phyloP scores from a whole-genome alignment of 2,329 filamentous ascomycete genomes.

The Cercospora sp. region DNA sequence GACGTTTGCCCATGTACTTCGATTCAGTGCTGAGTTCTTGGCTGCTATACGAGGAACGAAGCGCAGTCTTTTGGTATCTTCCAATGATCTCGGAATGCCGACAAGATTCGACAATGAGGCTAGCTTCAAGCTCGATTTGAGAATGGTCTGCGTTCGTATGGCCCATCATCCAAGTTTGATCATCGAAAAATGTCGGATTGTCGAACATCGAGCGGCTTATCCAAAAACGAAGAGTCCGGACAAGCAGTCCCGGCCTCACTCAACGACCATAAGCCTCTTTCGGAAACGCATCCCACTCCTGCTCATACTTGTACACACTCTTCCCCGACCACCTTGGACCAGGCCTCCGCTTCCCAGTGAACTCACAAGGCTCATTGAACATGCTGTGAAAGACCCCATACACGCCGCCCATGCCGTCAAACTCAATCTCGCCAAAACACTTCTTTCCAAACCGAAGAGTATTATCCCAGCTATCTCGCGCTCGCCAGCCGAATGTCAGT shows the following conservation, averaged over 20 bases:
- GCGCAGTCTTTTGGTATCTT: background rate
- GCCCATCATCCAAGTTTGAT: background rate
- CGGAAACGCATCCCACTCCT: conserved; percentile 33
- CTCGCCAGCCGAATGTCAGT: conserved; percentile 37
- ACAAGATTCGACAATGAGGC: background rate
- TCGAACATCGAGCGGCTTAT: background rate
- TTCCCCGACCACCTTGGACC: conserved; percentile 28
- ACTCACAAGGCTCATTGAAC: conserved; percentile 33
- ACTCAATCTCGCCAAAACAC: conserved; percentile 40
- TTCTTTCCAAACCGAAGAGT: conserved; percentile 37
- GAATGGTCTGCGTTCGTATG: background rate
- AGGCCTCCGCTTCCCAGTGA: conserved; percentile 32
- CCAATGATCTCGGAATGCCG: background rate
- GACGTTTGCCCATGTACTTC: background rate
- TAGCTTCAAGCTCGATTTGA: background rate
- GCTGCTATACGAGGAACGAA: background rate
- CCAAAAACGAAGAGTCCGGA: background rate
- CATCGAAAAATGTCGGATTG: background rate
- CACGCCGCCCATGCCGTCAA: conserved; percentile 28
- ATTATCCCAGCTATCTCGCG: conserved; percentile 32
- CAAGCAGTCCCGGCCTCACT: background rate
- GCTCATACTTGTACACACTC: conserved; percentile 31
- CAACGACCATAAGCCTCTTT: conserved; percentile 34
- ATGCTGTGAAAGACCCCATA: conserved; percentile 32
- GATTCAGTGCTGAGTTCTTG: background rate